Conservation (phyloP, 495 filamentous ascomycete species). For the Eremomyces bilateralis region DNA sequence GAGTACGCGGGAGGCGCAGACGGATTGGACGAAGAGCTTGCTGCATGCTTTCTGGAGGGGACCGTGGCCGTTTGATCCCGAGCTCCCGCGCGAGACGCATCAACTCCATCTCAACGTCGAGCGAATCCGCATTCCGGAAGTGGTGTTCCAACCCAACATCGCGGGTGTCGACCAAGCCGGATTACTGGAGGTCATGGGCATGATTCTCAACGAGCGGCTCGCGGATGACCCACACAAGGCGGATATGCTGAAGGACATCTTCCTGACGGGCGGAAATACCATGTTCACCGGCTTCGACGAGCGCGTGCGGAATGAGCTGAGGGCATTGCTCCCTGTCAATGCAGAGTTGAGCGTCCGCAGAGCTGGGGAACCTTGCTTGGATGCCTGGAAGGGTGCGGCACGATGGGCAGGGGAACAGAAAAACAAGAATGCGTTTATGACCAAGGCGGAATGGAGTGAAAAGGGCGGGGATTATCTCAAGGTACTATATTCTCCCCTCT, state of each 20-base stretch:
- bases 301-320: conserved; percentile 48
- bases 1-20: conserved; percentile 73
- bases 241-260: conserved; percentile 61
- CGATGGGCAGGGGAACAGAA: conserved; percentile 35
- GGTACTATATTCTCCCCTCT: not conserved
- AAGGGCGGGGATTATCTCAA: conserved; percentile 20
- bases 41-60: conserved; percentile 79
- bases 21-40: conserved; percentile 80
- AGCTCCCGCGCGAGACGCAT: conserved; percentile 58
- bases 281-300: conserved; percentile 76
- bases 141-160: conserved; percentile 87
- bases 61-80: conserved; percentile 62
- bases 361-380: conserved; percentile 52
- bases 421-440: conserved; percentile 12
- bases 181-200: conserved; percentile 68
- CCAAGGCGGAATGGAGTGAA: conserved; percentile 16
- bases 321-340: conserved; percentile 48
- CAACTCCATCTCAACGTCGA: conserved; percentile 94
- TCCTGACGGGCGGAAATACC: conserved; percentile 85
- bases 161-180: conserved; percentile 91
- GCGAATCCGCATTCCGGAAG: conserved; percentile 85
- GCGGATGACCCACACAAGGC: conserved; percentile 31
- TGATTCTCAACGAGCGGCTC: conserved; percentile 55
- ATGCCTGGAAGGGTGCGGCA: conserved; percentile 86
- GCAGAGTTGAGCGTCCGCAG: conserved; percentile 38